phyloP scores from a whole-genome alignment of 805 yeast species.

The Lipomyces yamadae region DNA sequence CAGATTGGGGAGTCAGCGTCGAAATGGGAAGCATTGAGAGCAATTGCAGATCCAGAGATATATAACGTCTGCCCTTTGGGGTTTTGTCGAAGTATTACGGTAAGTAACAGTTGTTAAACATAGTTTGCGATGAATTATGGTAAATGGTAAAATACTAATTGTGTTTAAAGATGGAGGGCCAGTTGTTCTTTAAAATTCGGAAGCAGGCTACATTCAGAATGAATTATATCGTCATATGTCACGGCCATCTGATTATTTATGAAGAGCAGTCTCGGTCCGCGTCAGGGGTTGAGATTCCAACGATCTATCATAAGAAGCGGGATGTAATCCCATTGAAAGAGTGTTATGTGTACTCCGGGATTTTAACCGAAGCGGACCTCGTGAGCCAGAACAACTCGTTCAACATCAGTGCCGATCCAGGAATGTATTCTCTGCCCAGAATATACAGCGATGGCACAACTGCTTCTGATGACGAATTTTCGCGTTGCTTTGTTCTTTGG shows the following conservation, averaged over 20 bases:
- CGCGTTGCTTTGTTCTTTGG: slow-evolving; percentile 84
- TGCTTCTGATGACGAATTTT: slow-evolving; percentile 75
- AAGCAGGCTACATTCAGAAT: slow-evolving; percentile 70
- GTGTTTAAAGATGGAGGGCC: slow-evolving; percentile 55
- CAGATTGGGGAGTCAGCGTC: slow-evolving; percentile 52
- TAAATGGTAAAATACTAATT: background rate
- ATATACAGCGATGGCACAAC: slow-evolving; percentile 83
- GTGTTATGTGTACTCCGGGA: slow-evolving; percentile 79
- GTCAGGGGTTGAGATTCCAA: slow-evolving; percentile 54
- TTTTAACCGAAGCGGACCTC: slow-evolving; percentile 61
- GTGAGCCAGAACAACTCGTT: slow-evolving; percentile 43
- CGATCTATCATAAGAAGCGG: slow-evolving; percentile 57
- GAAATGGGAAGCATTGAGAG: slow-evolving; percentile 62
- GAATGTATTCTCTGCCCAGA: slow-evolving; percentile 62
- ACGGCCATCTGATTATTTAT: slow-evolving; percentile 69
- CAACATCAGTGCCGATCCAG: slow-evolving; percentile 26
- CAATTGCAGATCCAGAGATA: slow-evolving; percentile 57
- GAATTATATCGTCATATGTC: slow-evolving; percentile 66
- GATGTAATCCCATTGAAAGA: slow-evolving; percentile 64
- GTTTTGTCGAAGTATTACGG: slow-evolving; percentile 61
- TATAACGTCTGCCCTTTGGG: slow-evolving; percentile 64
- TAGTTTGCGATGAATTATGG: too few species aligned
- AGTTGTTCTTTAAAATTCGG: slow-evolving; percentile 67
- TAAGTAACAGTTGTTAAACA: slow-evolving; percentile 3
- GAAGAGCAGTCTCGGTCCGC: slow-evolving; percentile 55